Evolutionary conservation across 1,139 yeast genomes (phyloP).

Genomic region (Geotrichum bryndzae): DNA sequence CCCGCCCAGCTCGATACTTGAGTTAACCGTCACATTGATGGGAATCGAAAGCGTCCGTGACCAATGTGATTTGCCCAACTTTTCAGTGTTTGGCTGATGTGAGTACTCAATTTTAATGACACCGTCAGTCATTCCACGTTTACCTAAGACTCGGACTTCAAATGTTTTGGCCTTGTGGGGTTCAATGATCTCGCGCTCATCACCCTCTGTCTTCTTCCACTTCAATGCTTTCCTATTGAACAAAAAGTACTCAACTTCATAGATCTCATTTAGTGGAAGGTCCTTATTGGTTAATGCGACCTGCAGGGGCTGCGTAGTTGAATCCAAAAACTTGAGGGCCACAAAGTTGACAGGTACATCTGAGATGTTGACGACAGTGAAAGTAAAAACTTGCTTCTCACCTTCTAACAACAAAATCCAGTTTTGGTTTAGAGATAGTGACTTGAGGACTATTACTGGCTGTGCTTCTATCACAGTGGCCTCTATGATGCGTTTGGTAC

Average conservation of each 20-base stretch:
- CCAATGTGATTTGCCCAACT: slow-evolving; percentile 29
- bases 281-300: slow-evolving; percentile 41
- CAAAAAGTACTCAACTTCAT: slow-evolving; percentile 70
- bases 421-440: slow-evolving; percentile 59
- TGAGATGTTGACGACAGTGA: slow-evolving; percentile 49
- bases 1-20: slow-evolving; percentile 67
- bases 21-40: slow-evolving; percentile 57
- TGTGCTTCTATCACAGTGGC: slow-evolving; percentile 55
- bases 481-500: slow-evolving; percentile 20
- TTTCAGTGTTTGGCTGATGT: slow-evolving; percentile 7
- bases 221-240: slow-evolving; percentile 53
- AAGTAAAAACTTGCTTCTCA: slow-evolving; percentile 48
- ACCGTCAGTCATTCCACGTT: slow-evolving; percentile 66
- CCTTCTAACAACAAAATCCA: slow-evolving; percentile 68
- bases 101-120: slow-evolving; percentile 66
- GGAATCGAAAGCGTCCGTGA: slow-evolving; percentile 58
- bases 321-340: slow-evolving; percentile 60
- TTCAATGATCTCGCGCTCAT: slow-evolving; percentile 20
- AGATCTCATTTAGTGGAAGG: slow-evolving; percentile 54
- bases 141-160: slow-evolving; percentile 61
- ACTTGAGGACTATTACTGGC: slow-evolving; percentile 49
- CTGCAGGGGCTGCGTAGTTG: slow-evolving; percentile 62
- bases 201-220: slow-evolving; percentile 21
- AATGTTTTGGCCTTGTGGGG: slow-evolving; percentile 35
- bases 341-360: slow-evolving; percentile 44